Conservation (phyloP, 805 yeast genomes). For the Blastobotrys peoriensis region DNA sequence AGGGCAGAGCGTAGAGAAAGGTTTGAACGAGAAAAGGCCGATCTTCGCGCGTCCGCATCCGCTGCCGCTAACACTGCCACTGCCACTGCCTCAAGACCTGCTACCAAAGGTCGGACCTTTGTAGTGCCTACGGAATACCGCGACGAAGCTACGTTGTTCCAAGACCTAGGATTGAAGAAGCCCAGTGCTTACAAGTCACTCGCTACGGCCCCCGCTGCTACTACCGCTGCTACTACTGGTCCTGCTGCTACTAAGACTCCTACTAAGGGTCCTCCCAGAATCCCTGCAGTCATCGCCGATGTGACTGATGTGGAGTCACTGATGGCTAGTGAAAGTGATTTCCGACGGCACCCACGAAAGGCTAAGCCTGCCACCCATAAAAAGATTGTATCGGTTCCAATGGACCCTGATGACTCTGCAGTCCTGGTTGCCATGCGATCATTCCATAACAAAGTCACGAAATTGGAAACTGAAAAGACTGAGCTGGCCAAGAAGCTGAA, state of each 20-base stretch:
- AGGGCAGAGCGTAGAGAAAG: no score
- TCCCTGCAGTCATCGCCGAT: neutral
- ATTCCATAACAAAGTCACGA: constrained; percentile 16
- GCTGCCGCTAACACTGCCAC: neutral
- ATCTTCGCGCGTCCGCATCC: neutral
- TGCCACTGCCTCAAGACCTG: neutral
- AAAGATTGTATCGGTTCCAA: constrained; percentile 19
- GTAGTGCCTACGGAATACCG: constrained; percentile 15
- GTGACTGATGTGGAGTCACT: neutral
- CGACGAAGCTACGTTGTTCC: constrained; percentile 16
- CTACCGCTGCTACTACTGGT: neutral
- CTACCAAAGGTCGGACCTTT: neutral
- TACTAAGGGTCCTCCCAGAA: neutral
- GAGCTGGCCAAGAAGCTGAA: constrained; percentile 10
- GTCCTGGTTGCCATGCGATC: constrained; percentile 15
- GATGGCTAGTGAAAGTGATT: neutral
- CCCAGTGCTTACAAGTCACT: no score
- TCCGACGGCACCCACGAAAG: neutral
- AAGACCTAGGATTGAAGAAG: neutral
- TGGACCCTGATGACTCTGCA: constrained; percentile 18
- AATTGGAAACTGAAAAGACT: constrained; percentile 21
- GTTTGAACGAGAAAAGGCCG: no score
- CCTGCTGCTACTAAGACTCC: neutral
- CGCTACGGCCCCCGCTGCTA: neutral
- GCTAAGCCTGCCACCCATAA: constrained; percentile 10